Base-by-base conservation (phyloP, 495 filamentous ascomycete genomes). In the Aspergillus asperescens region DNA sequence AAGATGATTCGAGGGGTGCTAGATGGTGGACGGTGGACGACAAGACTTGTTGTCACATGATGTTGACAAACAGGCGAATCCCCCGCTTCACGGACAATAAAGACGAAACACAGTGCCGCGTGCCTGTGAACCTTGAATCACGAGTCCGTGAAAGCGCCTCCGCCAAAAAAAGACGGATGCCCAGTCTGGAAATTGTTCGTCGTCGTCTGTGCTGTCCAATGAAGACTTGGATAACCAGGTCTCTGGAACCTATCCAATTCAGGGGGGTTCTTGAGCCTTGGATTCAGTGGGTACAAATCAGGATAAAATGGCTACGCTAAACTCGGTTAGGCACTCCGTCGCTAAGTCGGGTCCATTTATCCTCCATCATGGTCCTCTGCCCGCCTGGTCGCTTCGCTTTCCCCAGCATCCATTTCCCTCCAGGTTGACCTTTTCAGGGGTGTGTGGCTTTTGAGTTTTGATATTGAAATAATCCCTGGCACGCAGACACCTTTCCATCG, bases 301-400 rank as follows among this genome's bases (percentile, higher is more conserved):
- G n/a, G n/a, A n/a, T n/a, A n/a, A n/a, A n/a, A n/a, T n/a, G n/a
- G n/a, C n/a, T n/a, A n/a, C n/a, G 32, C 24, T 20, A 42, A 24
- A 46, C 42, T 16, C 27, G 27, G 42, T 22, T 28, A 31, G 39
- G 35, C 51, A 32, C 53, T 47, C 46, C 32, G 28, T n/a, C n/a
- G n/a, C n/a, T n/a, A n/a, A n/a, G n/a, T n/a, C n/a, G n/a, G n/a
- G n/a, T n/a, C n/a, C n/a, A n/a, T n/a, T n/a, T n/a, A n/a, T n/a
- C n/a, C n/a, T n/a, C n/a, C n/a, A n/a, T n/a, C n/a, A n/a, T n/a
- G 34, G n/a, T 48, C 31, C 43, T 25, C 23, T 31, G 40, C 27
- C 39, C 49, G 19, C 40, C 16, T 44, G 42, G 39, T 47, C 39
- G 53, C 37, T 53, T 41, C 31, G 29, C 45, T 45, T 57, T 53